Percentiles rank a stretch among this genome's conserved stretches.
Conservation (phyloP, 306 rosid genomes). For the Crataegus laevigata region DNA sequence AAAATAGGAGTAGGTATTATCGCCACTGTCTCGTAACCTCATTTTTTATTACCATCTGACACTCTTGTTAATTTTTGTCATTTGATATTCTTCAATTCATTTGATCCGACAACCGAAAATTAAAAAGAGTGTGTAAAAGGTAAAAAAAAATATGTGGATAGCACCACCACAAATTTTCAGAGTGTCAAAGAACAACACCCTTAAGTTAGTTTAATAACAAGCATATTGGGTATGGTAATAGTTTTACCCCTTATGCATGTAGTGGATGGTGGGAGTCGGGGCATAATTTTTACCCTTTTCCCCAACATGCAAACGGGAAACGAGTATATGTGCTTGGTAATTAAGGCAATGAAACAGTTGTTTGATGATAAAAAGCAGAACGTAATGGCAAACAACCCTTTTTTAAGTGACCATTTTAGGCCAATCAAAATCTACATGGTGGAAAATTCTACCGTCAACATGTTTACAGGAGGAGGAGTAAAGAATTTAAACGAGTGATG, state of each 20-base stretch:
- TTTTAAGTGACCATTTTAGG: background rate
- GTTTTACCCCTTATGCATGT: background rate
- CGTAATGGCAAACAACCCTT: background rate
- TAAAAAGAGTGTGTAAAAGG: too few relatives aligned
- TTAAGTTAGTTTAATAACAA: background rate
- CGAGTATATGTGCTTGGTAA: background rate
- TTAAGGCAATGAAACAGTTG: background rate
- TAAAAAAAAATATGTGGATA: too few relatives aligned
- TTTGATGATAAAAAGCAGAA: background rate
- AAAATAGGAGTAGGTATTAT: background rate
- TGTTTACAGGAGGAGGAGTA: background rate
- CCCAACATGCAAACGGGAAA: background rate
- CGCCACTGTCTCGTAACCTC: background rate
- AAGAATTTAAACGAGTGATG: conserved; percentile 2
- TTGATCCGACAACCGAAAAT: too few relatives aligned
- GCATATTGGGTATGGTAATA: background rate
- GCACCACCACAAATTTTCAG: too few relatives aligned
- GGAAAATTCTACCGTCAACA: background rate
- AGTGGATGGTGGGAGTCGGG: background rate
- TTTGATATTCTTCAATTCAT: too few relatives aligned
- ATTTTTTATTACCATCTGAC: background rate
- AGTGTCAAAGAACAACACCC: too few relatives aligned
- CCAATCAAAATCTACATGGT: conserved; percentile 5
- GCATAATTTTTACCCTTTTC: background rate
- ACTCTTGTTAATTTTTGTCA: too few relatives aligned